Conservation (phyloP, 2,329 filamentous ascomycete species). For the Escovopsis sp. region DNA sequence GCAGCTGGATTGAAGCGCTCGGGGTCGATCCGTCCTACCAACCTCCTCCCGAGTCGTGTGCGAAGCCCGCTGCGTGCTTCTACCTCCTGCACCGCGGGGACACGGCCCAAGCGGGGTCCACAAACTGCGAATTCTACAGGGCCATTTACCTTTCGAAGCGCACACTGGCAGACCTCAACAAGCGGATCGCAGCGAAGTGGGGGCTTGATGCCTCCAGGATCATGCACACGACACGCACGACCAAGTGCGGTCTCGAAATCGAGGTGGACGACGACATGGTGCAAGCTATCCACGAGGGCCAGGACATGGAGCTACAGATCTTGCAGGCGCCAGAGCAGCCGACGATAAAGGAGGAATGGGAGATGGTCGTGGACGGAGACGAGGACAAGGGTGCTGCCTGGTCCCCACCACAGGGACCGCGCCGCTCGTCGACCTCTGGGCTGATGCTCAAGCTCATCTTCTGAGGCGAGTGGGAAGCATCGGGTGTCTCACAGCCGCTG, state of each 20-base stretch:
- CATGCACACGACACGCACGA: conserved; percentile 55
- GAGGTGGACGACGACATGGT: conserved; percentile 87
- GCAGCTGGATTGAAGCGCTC: conserved; percentile 78
- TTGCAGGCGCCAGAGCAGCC: conserved; percentile 26
- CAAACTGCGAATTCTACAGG: conserved; percentile 53
- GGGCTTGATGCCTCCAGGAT: conserved; percentile 60
- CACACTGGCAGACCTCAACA: conserved; percentile 58
- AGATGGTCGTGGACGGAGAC: conserved; percentile 42
- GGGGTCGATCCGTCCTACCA: conserved; percentile 80
- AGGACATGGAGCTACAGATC: conserved; percentile 75
- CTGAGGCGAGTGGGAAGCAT: neutral
- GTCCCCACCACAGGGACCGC: neutral
- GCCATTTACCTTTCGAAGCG: conserved; percentile 76
- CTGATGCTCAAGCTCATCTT: conserved; percentile 10
- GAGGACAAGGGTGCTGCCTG: conserved; percentile 15
- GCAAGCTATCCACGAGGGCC: conserved; percentile 68
- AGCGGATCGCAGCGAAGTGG: conserved; percentile 64
- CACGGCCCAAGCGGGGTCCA: conserved; percentile 21
- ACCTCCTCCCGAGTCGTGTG: conserved; percentile 55
- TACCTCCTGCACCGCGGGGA: conserved; percentile 52
- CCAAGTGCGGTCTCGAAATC: conserved; percentile 62
- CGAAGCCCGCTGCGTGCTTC: conserved; percentile 74
- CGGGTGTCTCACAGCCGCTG: no score
- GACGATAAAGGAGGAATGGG: conserved; percentile 41
- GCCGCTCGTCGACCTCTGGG: neutral